A percentile compares a stretch with the other conserved stretches of the same genome.
Conservation (phyloP, 495 filamentous ascomycete genomes). For the Amphirosellinia nigrospora region DNA sequence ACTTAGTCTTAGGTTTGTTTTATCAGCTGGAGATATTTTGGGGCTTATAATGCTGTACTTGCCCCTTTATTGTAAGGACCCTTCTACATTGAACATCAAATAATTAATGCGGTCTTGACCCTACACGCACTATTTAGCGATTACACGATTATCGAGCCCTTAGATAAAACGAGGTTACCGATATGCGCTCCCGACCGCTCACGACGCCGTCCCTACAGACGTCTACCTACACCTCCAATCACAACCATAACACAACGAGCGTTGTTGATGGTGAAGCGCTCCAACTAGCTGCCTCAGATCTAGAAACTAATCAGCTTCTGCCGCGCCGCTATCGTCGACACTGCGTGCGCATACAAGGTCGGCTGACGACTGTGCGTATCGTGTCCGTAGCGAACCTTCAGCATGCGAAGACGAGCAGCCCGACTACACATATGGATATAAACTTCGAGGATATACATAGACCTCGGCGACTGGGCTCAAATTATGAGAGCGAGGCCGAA, state of each 20-base stretch:
- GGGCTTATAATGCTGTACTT: neutral
- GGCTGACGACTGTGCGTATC: conserved; percentile 42
- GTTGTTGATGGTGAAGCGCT: neutral
- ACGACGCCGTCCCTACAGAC: neutral
- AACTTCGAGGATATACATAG: neutral
- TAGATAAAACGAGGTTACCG: neutral
- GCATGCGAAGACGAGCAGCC: conserved; percentile 1
- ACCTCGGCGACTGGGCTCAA: conserved; percentile 15
- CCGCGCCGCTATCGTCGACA: conserved; percentile 36
- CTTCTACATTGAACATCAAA: neutral
- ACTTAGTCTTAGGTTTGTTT: too few species aligned
- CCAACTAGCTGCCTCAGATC: conserved; percentile 32
- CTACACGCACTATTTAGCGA: neutral
- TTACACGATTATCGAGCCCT: too few species aligned
- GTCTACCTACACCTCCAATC: neutral
- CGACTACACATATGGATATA: conserved; percentile 8
- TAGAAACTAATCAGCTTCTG: conserved; percentile 49
- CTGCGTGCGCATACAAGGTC: conserved; percentile 46
- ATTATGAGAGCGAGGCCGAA: conserved; percentile 17
- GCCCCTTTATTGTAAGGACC: neutral
- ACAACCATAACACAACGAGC: neutral
- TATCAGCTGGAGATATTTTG: too few species aligned
- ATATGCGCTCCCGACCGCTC: neutral
- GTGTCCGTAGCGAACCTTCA: conserved; percentile 37
- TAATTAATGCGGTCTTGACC: neutral